Percentiles rank a stretch among this genome's conserved stretches.
These are phyloP conservation scores for Scalesia atractyloides DNA, from an alignment of 129 eudicot genomes.

Conservation along the genomic window DNA sequence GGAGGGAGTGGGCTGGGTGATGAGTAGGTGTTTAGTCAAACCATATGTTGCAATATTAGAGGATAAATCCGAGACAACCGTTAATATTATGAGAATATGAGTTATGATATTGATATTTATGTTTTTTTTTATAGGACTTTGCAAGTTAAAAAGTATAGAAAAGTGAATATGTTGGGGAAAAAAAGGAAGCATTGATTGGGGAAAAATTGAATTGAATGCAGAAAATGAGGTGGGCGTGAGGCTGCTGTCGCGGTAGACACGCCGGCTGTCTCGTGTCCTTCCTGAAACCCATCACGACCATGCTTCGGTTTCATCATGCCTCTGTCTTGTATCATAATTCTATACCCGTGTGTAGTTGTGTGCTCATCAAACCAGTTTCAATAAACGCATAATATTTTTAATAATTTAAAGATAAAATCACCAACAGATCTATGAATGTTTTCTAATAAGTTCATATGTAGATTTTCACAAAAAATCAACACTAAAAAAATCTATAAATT, in stretches of 20 bases:
- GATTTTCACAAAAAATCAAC: too few relatives aligned
- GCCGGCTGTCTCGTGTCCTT: constrained; percentile 14
- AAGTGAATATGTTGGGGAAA: not conserved
- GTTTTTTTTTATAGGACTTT: not conserved
- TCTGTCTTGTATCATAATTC: not conserved
- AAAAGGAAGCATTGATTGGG: not conserved
- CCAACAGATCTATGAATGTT: too few relatives aligned
- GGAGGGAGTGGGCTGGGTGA: too few relatives aligned
- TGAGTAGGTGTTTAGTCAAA: too few relatives aligned
- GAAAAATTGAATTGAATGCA: constrained; percentile 21
- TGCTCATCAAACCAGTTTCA: too few relatives aligned
- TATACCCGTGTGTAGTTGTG: too few relatives aligned
- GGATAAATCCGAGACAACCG: too few relatives aligned
- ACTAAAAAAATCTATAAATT: too few relatives aligned
- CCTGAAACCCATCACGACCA: not conserved
- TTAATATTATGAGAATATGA: not conserved
- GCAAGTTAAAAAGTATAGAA: not conserved
- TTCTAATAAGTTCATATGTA: too few relatives aligned
- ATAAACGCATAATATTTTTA: too few relatives aligned
- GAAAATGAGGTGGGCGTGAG: constrained; percentile 13
- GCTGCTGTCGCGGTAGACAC: constrained; percentile 10
- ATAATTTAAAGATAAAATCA: too few relatives aligned
- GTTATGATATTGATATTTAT: not conserved
- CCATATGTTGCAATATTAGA: too few relatives aligned
- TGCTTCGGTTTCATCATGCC: not conserved